A percentile compares a stretch with the other conserved stretches of the same genome.
phyloP scores from a whole-genome alignment of 2,329 filamentous ascomycete species.

The Nigrograna mackinnonii region DNA sequence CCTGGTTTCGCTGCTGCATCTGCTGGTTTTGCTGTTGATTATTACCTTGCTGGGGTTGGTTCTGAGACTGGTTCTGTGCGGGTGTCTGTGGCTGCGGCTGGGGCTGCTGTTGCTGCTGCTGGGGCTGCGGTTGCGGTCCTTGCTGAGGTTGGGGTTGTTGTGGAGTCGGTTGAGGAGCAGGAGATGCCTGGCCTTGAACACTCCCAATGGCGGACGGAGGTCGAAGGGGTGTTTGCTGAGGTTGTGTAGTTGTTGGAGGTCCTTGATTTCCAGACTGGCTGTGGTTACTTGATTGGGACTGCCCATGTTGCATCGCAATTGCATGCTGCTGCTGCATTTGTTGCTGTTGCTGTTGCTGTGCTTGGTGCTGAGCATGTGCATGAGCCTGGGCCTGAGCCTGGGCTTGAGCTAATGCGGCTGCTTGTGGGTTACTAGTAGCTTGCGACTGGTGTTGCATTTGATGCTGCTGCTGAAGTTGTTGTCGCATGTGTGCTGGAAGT shows the following conservation, averaged over 20 bases:
- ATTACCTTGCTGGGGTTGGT: slow-evolving; percentile 14
- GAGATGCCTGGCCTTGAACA: slow-evolving; percentile 44
- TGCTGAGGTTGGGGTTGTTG: slow-evolving; percentile 35
- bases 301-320: slow-evolving; percentile 51
- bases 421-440: slow-evolving; percentile 39
- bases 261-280: slow-evolving; percentile 47
- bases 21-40: slow-evolving; percentile 27
- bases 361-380: slow-evolving; percentile 44
- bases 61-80: slow-evolving; percentile 32
- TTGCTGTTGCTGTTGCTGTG: slow-evolving; percentile 49
- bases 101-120: slow-evolving; percentile 32
- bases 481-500: slow-evolving; percentile 43
- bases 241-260: slow-evolving; percentile 36
- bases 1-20: slow-evolving; percentile 15
- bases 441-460: slow-evolving; percentile 43
- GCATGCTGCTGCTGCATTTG: slow-evolving; percentile 48
- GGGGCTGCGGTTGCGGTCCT: slow-evolving; percentile 29
- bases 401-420: slow-evolving; percentile 33
- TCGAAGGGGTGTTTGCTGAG: slow-evolving; percentile 41
- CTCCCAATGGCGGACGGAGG: slow-evolving; percentile 41
- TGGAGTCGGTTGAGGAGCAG: slow-evolving; percentile 37
- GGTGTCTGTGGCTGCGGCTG: slow-evolving; percentile 38
- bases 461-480: slow-evolving; percentile 53
- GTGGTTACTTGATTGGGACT: slow-evolving; percentile 53
- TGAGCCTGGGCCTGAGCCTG: slow-evolving; percentile 57